Percentiles rank a stretch among this genome's conserved stretches.
These are phyloP conservation scores for Talaromyces stipitatus DNA, from an alignment of 495 filamentous ascomycete species.

Conservation along the genomic window DNA sequence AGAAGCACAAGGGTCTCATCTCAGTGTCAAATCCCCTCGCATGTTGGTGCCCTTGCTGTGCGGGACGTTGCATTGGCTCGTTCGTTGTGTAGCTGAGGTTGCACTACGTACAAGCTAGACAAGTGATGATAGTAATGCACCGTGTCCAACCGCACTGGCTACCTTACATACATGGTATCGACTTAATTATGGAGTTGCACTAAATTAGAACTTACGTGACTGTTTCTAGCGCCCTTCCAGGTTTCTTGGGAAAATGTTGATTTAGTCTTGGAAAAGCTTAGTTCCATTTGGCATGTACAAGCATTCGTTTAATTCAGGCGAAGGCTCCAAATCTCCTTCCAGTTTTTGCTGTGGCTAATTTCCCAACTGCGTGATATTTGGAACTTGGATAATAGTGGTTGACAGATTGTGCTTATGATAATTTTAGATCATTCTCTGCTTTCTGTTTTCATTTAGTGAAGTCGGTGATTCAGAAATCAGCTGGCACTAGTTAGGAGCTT, in stretches of 20 bases:
- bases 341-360: no score
- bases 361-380: no score
- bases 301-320: no score
- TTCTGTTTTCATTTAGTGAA: neutral
- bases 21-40: neutral
- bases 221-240: neutral
- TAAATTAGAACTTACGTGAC: neutral
- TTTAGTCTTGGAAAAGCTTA: slow-evolving; percentile 1
- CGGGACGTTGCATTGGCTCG: neutral
- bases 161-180: neutral
- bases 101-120: neutral
- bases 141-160: neutral
- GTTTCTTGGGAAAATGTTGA: neutral
- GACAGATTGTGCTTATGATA: no score
- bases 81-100: neutral
- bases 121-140: neutral
- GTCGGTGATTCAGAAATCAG: neutral
- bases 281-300: neutral
- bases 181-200: neutral
- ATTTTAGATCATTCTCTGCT: neutral
- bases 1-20: neutral
- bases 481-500: neutral
- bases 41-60: neutral
- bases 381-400: no score
- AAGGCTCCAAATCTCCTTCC: no score